Conservation (phyloP, 2,329 filamentous ascomycete genomes). For the Stachybotrys chartarum region DNA sequence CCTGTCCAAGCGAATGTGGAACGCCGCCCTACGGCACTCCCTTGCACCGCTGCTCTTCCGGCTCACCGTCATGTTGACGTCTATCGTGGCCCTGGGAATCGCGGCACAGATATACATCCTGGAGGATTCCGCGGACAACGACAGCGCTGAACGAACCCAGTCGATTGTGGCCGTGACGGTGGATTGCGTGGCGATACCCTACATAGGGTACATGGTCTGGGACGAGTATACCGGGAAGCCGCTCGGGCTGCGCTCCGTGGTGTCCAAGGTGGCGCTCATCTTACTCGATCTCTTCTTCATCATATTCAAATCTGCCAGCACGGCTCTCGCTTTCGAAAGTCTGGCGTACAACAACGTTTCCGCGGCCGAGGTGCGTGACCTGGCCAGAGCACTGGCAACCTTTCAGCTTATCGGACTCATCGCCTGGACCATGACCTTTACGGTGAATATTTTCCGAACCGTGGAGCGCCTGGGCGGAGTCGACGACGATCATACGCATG, state of each 20-base stretch:
- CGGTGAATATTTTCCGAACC: constrained; percentile 71
- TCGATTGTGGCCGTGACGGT: constrained; percentile 85
- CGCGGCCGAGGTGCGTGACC: constrained; percentile 38
- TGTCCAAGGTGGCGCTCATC: constrained; percentile 82
- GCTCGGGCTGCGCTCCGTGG: constrained; percentile 74
- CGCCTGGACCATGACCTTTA: constrained; percentile 87
- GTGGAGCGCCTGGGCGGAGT: constrained; percentile 54
- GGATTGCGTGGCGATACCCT: constrained; percentile 81
- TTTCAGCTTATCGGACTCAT: constrained; percentile 76
- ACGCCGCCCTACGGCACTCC: constrained; percentile 67
- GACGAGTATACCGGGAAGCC: constrained; percentile 96
- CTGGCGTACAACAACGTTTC: constrained; percentile 51
- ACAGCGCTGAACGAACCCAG: constrained; percentile 58
- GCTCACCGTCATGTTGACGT: constrained; percentile 75
- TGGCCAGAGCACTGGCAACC: constrained; percentile 62
- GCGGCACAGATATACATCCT: constrained; percentile 66
- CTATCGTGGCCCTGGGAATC: constrained; percentile 71
- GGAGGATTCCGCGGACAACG: constrained; percentile 36
- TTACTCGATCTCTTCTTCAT: constrained; percentile 94
- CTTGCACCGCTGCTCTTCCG: constrained; percentile 82
- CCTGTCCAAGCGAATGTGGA: constrained; percentile 53
- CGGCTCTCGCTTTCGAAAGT: constrained; percentile 81
- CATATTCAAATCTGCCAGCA: constrained; percentile 91
- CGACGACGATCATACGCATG: constrained; percentile 30
- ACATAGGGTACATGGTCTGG: constrained; percentile 88